Evolutionary conservation across 2,329 filamentous ascomycete species (phyloP), one percentile per base, ranked within the genome.

Genomic region (Pezicula radicicola): DNA sequence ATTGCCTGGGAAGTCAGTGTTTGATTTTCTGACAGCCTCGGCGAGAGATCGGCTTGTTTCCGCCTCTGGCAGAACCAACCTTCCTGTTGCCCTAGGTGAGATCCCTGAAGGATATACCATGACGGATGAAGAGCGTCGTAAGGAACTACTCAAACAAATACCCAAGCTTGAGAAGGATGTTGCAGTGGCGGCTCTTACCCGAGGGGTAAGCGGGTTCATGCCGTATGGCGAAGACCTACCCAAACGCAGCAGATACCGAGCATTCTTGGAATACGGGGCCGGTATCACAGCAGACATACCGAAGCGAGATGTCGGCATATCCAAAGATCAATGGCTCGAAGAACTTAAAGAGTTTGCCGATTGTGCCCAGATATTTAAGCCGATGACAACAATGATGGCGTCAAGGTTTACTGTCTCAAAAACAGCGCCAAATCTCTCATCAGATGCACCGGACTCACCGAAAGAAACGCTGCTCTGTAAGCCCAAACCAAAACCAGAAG

Each of bases 1-100:
- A 35, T 75, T 97, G 0, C 92, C 92, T 0, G 90, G 91, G 1
- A 97, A 97, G 72, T 97, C 94, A 0, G 85, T 99, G 3, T 99
- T 97, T 68, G 92, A 97, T 70, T 99, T 89, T 69, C 79, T 99
- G 58, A 89, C 89, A 0, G 78, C 89, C 0, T 80, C 88, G 33
- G 84, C 89, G 3, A 84, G 94, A 55, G 87, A 93, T 48, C 83
- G 86, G 25, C 79, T 99, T 42, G 91, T 80, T 3, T 78, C 83
- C 10, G 85, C 85, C 1, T 91, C 90, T 2, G 92, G 92, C 1
- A 91, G 85, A 52, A 71, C 71, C 3, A 82, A 93, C 63, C 79
- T 99, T 2, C 94, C 94, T 0, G 82, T 84, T 7, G 94, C 87
- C 0, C 74, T 85, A 1, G 85, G 89, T 48, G 89, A 97, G 70